These are phyloP conservation scores for Dendrobium catenatum DNA, from an alignment of 106 monocot genomes.

Conservation along the genomic window DNA sequence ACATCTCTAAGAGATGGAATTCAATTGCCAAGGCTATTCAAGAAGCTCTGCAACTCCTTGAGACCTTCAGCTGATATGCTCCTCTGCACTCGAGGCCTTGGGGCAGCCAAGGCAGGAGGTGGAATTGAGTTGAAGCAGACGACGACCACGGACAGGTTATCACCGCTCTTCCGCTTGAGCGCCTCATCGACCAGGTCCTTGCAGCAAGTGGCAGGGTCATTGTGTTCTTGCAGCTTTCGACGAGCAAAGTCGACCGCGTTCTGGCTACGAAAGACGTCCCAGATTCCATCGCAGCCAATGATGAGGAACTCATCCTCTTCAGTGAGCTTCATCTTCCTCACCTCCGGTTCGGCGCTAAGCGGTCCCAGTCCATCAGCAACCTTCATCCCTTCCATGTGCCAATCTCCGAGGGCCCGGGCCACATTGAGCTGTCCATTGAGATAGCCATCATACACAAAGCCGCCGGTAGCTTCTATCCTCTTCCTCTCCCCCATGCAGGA, in stretches of 20 bases:
- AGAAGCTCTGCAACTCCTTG: constrained; percentile 61
- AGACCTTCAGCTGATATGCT: constrained; percentile 82
- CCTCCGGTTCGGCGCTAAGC: constrained; percentile 80
- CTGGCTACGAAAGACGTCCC: constrained; percentile 90
- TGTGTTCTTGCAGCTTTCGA: constrained; percentile 74
- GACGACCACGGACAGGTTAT: constrained; percentile 65
- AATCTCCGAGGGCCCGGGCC: constrained; percentile 80
- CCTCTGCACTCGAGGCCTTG: constrained; percentile 51
- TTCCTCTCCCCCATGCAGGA: constrained; percentile 33
- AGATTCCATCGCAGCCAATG: constrained; percentile 83
- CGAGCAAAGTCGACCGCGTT: constrained; percentile 82
- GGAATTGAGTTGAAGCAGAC: constrained; percentile 64
- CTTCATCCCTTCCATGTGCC: constrained; percentile 88
- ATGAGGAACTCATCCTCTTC: constrained; percentile 90
- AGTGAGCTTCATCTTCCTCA: constrained; percentile 41
- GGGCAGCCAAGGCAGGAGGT: constrained; percentile 45
- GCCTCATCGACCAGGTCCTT: constrained; percentile 74
- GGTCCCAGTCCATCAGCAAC: constrained; percentile 33
- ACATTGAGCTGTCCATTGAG: constrained; percentile 85
- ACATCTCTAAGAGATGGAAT: not conserved
- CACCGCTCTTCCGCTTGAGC: constrained; percentile 61
- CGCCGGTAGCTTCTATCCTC: constrained; percentile 70
- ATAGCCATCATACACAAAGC: constrained; percentile 71
- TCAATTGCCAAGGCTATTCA: constrained; percentile 47
- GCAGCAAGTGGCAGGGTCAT: constrained; percentile 61